Base-by-base conservation (phyloP, 1,139 yeast species). In the Candida gigantensis region DNA sequence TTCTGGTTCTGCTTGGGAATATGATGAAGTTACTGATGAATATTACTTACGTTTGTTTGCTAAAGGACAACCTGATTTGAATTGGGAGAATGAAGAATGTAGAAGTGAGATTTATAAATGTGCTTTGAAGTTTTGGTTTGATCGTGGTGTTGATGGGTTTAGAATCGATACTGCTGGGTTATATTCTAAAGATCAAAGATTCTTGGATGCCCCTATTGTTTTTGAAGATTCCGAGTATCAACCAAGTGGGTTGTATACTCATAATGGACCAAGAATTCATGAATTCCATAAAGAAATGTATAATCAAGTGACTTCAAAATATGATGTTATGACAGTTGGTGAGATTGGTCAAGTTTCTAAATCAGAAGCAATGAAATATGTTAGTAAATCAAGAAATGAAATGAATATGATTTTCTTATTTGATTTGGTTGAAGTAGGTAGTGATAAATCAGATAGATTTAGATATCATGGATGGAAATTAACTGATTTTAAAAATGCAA, bases 301-400 rank as follows among this genome's bases (percentile, higher is more conserved):
- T 44, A 50, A 48, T 7, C 58, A 70, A 40, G 73, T 68, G 31
- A 64, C 74, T 18, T 59, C 69, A 28, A 65, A 74, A 34, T 75
- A 75, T 50, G 79, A 75, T 49, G 72, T 59, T 27, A 65, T 76
- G 73, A 75, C 81, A 2, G 82, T 77, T 18, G 83, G 82, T 29
- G 82, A 77, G 47, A 71, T 72, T 32, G 77, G 78, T 5, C 55
- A 57, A 41, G 66, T 70, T 42, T 41, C 65, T 10, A 65, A 62
- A 40, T 75, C 70, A 38, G 64, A 65, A 27, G 61, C 74, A 10
- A 55, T 72, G 49, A 62, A 67, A 43, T 74, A 70, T 49, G 78
- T 74, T 23, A 61, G 77, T 50, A 79, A 78, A 6, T 57, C 61
- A 42, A 67, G 65, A 44, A 59, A 65, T 36, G 81, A 77, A 53